Evolutionary conservation across 106 monocot species (phyloP).

Genomic region (Dendrobium nobile): DNA sequence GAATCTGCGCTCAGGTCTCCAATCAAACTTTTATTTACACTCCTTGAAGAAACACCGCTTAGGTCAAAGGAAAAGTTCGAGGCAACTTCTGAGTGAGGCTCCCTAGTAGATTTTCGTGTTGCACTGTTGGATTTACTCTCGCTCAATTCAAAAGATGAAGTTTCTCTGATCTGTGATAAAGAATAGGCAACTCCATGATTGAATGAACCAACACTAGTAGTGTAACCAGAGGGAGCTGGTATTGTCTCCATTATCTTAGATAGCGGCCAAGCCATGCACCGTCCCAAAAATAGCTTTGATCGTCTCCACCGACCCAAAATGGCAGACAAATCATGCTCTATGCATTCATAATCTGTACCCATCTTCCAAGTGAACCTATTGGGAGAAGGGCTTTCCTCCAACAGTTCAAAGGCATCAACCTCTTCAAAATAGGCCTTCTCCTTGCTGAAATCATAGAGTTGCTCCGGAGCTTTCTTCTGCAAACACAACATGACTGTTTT

Average conservation of each 20-base stretch:
- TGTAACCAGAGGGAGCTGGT: neutral
- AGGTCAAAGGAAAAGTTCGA: slow-evolving; percentile 6
- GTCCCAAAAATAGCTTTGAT: slow-evolving; percentile 39
- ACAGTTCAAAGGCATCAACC: slow-evolving; percentile 79
- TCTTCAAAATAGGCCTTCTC: slow-evolving; percentile 86
- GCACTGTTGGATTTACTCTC: slow-evolving; percentile 11
- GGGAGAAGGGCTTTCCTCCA: slow-evolving; percentile 88
- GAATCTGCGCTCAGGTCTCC: slow-evolving; percentile 10
- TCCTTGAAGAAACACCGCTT: slow-evolving; percentile 12
- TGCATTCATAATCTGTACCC: slow-evolving; percentile 26
- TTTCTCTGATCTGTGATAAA: slow-evolving; percentile 34
- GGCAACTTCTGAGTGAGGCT: neutral
- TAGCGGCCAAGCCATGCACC: slow-evolving; percentile 16
- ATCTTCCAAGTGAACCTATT: slow-evolving; percentile 53
- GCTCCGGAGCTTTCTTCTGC: slow-evolving; percentile 44
- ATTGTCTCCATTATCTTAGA: slow-evolving; percentile 21
- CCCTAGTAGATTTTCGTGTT: slow-evolving; percentile 25
- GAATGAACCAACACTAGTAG: neutral
- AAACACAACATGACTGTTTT: slow-evolving; percentile 4
- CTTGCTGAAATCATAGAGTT: slow-evolving; percentile 50
- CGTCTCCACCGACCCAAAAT: slow-evolving; percentile 77
- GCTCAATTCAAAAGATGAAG: slow-evolving; percentile 22
- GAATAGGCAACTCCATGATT: neutral
- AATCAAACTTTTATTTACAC: slow-evolving; percentile 8
- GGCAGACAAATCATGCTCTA: slow-evolving; percentile 53